Conservation (phyloP, 2,329 filamentous ascomycete species). For the Fusarium nurragi region DNA sequence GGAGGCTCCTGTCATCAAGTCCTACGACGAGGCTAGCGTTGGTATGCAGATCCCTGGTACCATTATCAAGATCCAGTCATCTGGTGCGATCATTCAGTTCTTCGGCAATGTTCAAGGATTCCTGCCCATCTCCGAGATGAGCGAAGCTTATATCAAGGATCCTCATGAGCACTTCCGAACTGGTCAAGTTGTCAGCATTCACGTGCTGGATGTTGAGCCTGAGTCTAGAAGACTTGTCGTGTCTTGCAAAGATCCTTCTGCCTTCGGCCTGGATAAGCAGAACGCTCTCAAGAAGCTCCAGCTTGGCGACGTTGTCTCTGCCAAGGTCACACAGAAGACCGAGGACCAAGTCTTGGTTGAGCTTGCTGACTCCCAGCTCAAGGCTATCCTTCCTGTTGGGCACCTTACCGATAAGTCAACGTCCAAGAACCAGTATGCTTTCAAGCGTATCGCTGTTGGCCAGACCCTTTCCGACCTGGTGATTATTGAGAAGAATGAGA, state of each 20-base stretch:
- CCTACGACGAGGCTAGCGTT: slow-evolving; percentile 76
- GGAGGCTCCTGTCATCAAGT: slow-evolving; percentile 79
- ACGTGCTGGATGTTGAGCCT: slow-evolving; percentile 82
- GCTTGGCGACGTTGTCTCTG: slow-evolving; percentile 78
- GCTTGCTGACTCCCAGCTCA: slow-evolving; percentile 76
- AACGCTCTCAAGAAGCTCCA: slow-evolving; percentile 78
- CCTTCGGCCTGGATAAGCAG: slow-evolving; percentile 79
- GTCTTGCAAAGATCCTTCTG: slow-evolving; percentile 89
- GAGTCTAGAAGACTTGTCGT: slow-evolving; percentile 79
- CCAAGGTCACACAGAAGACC: slow-evolving; percentile 82
- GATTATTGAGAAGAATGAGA: slow-evolving; percentile 85
- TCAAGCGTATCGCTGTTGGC: slow-evolving; percentile 85
- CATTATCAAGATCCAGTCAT: slow-evolving; percentile 79
- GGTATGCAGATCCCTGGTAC: slow-evolving; percentile 87
- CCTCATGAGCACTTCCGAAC: slow-evolving; percentile 87
- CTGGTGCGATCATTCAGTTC: slow-evolving; percentile 91
- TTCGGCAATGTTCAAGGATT: slow-evolving; percentile 86
- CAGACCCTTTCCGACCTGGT: slow-evolving; percentile 85
- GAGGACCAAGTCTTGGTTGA: slow-evolving; percentile 81
- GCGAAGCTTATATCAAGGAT: slow-evolving; percentile 92
- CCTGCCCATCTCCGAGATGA: slow-evolving; percentile 96
- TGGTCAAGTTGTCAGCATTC: slow-evolving; percentile 91
- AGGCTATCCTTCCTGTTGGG: slow-evolving; percentile 77
- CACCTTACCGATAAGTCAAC: slow-evolving; percentile 87
- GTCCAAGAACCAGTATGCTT: slow-evolving; percentile 78